Evolutionary conservation across 345 rosid species (phyloP).

Genomic region (Punica granatum): DNA sequence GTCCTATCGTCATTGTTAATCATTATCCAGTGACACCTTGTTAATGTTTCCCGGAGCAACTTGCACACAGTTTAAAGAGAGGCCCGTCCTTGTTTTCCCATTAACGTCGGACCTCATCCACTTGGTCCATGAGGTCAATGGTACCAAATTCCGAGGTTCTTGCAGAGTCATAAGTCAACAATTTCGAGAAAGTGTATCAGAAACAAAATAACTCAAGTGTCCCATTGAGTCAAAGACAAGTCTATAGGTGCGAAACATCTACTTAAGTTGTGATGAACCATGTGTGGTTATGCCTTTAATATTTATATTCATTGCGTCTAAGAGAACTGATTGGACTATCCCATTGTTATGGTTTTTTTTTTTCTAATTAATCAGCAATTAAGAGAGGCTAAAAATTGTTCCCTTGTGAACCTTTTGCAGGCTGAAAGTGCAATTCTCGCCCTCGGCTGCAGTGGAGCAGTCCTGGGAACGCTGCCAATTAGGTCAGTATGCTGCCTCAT

Average conservation of each 20-base stretch:
- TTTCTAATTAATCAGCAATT: background rate
- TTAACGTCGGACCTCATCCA: background rate
- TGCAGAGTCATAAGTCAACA: background rate
- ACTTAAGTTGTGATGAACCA: no score
- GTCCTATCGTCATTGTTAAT: background rate
- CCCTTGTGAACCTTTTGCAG: constrained; percentile 32
- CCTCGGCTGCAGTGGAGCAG: constrained; percentile 76
- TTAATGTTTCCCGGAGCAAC: no score
- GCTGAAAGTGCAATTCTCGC: constrained; percentile 96
- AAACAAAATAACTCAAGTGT: background rate
- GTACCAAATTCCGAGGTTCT: background rate
- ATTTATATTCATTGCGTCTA: background rate
- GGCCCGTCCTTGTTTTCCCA: background rate
- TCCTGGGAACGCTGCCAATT: constrained; percentile 73
- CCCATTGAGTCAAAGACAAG: no score
- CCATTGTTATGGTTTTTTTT: background rate
- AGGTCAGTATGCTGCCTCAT: constrained; percentile 37
- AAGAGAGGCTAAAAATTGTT: background rate
- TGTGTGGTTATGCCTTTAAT: background rate
- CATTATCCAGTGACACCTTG: no score
- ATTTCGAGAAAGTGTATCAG: background rate
- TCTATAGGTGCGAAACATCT: no score
- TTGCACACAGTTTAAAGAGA: no score
- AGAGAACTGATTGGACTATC: background rate
- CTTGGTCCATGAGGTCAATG: background rate